Evolutionary conservation across 352 stramenopile genomes (phyloP), one percentile per base, ranked within the genome.

Genomic region (Phytophthora melonis): DNA sequence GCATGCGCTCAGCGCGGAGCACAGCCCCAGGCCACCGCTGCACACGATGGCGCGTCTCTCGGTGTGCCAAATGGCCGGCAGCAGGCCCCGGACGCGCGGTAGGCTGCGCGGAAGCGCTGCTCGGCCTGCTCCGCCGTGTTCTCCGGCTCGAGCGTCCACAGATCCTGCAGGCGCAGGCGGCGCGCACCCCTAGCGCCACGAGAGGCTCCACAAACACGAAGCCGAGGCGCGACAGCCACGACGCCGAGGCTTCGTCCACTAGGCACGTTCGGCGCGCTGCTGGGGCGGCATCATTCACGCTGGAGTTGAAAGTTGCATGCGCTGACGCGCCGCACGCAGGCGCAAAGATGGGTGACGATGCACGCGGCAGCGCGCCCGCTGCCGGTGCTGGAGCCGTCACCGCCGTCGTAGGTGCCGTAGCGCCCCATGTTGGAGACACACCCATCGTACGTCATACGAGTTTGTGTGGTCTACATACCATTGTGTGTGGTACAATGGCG

Each of bases 201-300:
- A 88, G 67, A 14, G 81, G 76, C 54, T 64, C 63, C 16, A 82
- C 75, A 58, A 81, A 82, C 10, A 70, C 60, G 50, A 85, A 84
- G 4, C 74, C 75, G 53, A 82, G 57, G n/a, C 74, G 69, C 0
- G 78, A 80, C 36, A 85, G 45, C 59, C 60, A 66, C 19, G 77
- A 77, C 10, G 70, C 62, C 8, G 68, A 68, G 0, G 60, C 41
- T 11, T 69, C 66, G 47, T 72, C 50, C 5, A 75, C 57, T 25
- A 65, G 68, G 49, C 30, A 67, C 55, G 36, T 34, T 9, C 36
- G 65, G 52, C 43, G 47, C 18, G 9, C 43, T 50, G 32, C 39
- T 30, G 54, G 47, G n/a, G 36, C 34, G 16, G 9, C n/a, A 6
- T 32, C 3, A 6, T 21, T 14, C 47, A 49, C 25, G 58, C 43